These are phyloP conservation scores for Fusarium beomiforme DNA, from an alignment of 2,329 filamentous ascomycete genomes.

Conservation along the genomic window DNA sequence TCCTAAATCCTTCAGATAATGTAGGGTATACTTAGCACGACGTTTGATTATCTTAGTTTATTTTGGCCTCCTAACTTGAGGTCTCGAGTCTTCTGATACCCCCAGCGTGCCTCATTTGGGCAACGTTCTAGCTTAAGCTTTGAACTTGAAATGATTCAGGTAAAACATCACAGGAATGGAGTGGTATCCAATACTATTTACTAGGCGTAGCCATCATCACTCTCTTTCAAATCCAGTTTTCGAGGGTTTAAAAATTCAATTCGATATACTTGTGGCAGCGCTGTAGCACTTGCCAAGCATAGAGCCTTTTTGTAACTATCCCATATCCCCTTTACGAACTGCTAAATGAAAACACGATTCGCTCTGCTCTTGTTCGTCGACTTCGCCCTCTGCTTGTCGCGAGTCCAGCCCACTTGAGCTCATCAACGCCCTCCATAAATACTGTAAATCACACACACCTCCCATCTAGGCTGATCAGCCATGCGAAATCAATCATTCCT, in stretches of 20 bases:
- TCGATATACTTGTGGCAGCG: slow-evolving; percentile 37
- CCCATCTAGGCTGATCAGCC: slow-evolving; percentile 40
- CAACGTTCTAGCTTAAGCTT: not conserved
- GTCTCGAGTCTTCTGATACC: too few relatives aligned
- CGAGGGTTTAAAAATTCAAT: slow-evolving; percentile 21
- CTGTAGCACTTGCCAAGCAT: slow-evolving; percentile 41
- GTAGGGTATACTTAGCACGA: too few relatives aligned
- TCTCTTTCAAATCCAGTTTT: not conserved
- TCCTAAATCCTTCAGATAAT: too few relatives aligned
- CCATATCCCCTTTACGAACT: slow-evolving; percentile 37
- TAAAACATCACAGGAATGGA: not conserved
- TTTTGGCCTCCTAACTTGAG: too few relatives aligned
- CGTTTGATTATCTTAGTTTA: too few relatives aligned
- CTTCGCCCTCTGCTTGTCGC: slow-evolving; percentile 23
- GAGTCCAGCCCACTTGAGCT: slow-evolving; percentile 46
- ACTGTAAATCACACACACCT: slow-evolving; percentile 38
- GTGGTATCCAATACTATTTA: not conserved
- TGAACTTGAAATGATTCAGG: not conserved
- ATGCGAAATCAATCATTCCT: slow-evolving; percentile 43
- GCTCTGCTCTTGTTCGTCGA: slow-evolving; percentile 41
- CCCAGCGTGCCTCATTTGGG: not conserved
- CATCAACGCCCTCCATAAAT: slow-evolving; percentile 43
- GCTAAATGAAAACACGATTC: slow-evolving; percentile 33
- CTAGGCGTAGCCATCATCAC: not conserved
- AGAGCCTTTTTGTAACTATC: slow-evolving; percentile 42